A percentile compares a stretch with the other conserved stretches of the same genome.
These are phyloP conservation scores for Obelidium mucronatum DNA, from an alignment of 192 early-diverging fungal species.

Conservation along the genomic window DNA sequence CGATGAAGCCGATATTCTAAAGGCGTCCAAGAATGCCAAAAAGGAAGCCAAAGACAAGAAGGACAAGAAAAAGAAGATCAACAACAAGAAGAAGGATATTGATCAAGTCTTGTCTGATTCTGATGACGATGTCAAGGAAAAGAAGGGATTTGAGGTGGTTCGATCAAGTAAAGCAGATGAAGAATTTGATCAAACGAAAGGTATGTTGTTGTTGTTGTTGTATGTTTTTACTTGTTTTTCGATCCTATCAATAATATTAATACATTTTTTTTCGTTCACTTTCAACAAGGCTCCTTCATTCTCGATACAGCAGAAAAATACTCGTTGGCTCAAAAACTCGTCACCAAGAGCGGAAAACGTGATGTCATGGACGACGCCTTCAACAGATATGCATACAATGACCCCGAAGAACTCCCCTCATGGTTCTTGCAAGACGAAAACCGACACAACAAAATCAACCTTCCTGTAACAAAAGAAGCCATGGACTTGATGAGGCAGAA, in stretches of 20 bases:
- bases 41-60: constrained; percentile 31
- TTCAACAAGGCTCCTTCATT: constrained; percentile 45
- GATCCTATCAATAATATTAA: neutral
- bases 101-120: constrained; percentile 11
- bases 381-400: constrained; percentile 88
- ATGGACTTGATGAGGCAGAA: constrained; percentile 82
- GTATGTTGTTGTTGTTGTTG: neutral
- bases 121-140: constrained; percentile 65
- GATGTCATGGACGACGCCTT: constrained; percentile 93
- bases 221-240: neutral
- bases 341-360: constrained; percentile 77
- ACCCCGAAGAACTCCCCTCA: constrained; percentile 82
- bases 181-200: constrained; percentile 36
- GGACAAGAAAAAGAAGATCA: constrained; percentile 1
- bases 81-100: neutral
- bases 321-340: constrained; percentile 85
- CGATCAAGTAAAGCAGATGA: constrained; percentile 35
- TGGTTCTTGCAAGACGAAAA: constrained; percentile 97
- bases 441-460: constrained; percentile 83
- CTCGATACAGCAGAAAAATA: constrained; percentile 93
- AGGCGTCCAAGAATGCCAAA: constrained; percentile 14
- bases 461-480: constrained; percentile 98
- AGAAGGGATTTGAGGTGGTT: constrained; percentile 63
- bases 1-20: constrained; percentile 33
- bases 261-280: too few relatives aligned